A percentile compares a stretch with the other conserved stretches of the same genome.
Conservation (phyloP, 768 basidiomycete species). For the Scleroderma citrinum region DNA sequence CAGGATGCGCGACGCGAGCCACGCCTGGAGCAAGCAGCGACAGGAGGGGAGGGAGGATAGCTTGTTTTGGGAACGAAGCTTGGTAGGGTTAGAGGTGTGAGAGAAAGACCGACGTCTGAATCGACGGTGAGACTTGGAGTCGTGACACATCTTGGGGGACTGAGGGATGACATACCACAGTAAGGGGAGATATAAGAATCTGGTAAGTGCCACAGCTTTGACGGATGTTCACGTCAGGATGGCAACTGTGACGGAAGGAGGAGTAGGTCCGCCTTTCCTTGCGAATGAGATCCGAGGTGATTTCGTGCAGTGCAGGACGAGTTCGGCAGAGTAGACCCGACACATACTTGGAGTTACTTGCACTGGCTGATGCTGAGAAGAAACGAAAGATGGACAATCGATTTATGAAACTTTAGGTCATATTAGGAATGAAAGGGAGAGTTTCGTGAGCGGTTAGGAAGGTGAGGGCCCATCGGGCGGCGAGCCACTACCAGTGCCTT, state of each 20-base stretch:
- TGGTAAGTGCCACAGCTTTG: conserved; percentile 25
- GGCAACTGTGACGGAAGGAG: conserved; percentile 10
- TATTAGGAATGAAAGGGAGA: conserved; percentile 28
- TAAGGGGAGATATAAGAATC: conserved; percentile 23
- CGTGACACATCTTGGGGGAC: conserved; percentile 20
- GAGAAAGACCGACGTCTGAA: conserved; percentile 15
- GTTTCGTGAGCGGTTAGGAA: conserved; percentile 9
- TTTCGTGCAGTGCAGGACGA: conserved; percentile 24
- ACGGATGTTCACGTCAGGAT: conserved; percentile 26
- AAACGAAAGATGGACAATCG: conserved; percentile 5
- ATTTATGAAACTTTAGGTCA: conserved; percentile 30
- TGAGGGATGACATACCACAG: conserved; percentile 10
- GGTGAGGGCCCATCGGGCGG: background rate
- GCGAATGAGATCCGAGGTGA: conserved; percentile 30
- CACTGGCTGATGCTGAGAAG: conserved; percentile 15
- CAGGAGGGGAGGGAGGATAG: conserved; percentile 4
- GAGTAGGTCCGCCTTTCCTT: conserved; percentile 17
- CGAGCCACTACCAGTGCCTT: background rate
- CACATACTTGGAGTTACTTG: conserved; percentile 10
- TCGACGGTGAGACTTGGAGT: conserved; percentile 17
- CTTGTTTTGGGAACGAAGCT: background rate
- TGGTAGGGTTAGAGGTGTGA: conserved; percentile 1
- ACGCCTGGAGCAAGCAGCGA: conserved; percentile 37
- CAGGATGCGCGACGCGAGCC: conserved; percentile 52
- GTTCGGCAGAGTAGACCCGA: conserved; percentile 31